Percentiles rank a stretch among this genome's conserved stretches.
These are phyloP conservation scores for Clonostachys chloroleuca DNA, from an alignment of 2,329 filamentous ascomycete genomes.

Conservation along the genomic window DNA sequence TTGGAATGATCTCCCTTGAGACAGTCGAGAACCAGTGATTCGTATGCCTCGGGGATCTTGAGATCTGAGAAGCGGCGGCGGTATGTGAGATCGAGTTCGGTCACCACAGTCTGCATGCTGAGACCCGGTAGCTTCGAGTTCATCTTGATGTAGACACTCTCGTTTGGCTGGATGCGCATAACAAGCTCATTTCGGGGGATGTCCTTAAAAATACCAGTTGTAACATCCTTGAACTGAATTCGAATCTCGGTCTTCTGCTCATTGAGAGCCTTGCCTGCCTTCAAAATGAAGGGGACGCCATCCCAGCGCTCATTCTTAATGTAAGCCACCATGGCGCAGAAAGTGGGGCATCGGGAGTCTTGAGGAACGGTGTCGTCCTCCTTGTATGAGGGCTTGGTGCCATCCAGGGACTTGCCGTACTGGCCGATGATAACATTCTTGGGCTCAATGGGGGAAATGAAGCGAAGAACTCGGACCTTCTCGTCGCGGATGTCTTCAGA, in stretches of 20 bases:
- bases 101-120: slow-evolving; percentile 99
- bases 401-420: slow-evolving; percentile 94
- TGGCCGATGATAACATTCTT: slow-evolving; percentile 99
- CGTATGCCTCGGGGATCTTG: slow-evolving; percentile 98
- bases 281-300: slow-evolving; percentile 97
- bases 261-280: slow-evolving; percentile 97
- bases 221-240: slow-evolving; percentile 99
- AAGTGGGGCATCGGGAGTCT: slow-evolving; percentile 95
- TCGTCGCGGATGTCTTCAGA: slow-evolving; percentile 98
- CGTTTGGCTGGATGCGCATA: slow-evolving; percentile 98
- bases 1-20: slow-evolving; percentile 99
- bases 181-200: slow-evolving; percentile 99
- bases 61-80: slow-evolving; percentile 96
- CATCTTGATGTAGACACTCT: slow-evolving; percentile 99
- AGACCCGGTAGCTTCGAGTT: slow-evolving; percentile 98
- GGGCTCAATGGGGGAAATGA: slow-evolving; percentile 90
- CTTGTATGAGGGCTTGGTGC: slow-evolving; percentile 95
- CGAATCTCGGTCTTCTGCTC: slow-evolving; percentile 99
- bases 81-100: slow-evolving; percentile 97
- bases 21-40: slow-evolving; percentile 94
- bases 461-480: slow-evolving; percentile 92
- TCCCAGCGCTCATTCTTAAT: slow-evolving; percentile 99
- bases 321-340: slow-evolving; percentile 94
- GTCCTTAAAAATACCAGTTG: slow-evolving; percentile 99
- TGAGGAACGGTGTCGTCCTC: slow-evolving; percentile 98